A percentile compares a stretch with the other conserved stretches of the same genome.
Evolutionary conservation across 306 rosid species (phyloP).

Genomic region (Sicyos baderoa): DNA sequence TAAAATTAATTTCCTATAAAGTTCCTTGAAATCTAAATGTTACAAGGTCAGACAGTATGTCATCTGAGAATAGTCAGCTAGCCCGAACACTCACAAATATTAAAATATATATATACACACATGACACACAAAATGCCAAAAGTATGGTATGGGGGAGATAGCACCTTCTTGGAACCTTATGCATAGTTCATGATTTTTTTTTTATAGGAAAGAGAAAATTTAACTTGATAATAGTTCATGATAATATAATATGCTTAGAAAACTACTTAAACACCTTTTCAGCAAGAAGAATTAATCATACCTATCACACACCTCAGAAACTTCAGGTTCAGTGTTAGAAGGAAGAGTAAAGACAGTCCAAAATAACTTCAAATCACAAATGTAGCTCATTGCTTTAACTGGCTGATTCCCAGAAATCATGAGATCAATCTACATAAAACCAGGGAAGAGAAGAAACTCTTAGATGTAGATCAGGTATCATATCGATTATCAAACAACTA

Average conservation of each 20-base stretch:
- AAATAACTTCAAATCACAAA: slow-evolving; percentile 63
- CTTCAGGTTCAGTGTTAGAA: slow-evolving; percentile 42
- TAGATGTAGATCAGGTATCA: neutral
- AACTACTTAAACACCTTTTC: neutral
- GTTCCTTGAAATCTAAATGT: too few relatives aligned
- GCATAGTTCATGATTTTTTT: neutral
- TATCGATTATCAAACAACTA: neutral
- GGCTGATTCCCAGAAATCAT: slow-evolving; percentile 82
- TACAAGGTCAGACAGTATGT: too few relatives aligned
- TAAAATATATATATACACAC: too few relatives aligned
- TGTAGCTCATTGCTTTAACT: slow-evolving; percentile 63
- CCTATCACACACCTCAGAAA: slow-evolving; percentile 70
- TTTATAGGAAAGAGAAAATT: too few relatives aligned
- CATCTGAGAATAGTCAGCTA: too few relatives aligned
- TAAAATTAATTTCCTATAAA: too few relatives aligned
- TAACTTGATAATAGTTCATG: too few relatives aligned
- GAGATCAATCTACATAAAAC: slow-evolving; percentile 53
- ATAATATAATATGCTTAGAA: neutral
- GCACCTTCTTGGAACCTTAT: neutral
- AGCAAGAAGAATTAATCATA: slow-evolving; percentile 20
- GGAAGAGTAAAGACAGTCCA: slow-evolving; percentile 69
- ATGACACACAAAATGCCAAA: neutral
- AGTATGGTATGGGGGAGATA: neutral
- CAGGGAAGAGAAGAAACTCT: neutral
- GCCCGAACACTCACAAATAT: too few relatives aligned